Base-by-base conservation (phyloP, 2,329 filamentous ascomycete species). In the Mycogone perniciosa region DNA sequence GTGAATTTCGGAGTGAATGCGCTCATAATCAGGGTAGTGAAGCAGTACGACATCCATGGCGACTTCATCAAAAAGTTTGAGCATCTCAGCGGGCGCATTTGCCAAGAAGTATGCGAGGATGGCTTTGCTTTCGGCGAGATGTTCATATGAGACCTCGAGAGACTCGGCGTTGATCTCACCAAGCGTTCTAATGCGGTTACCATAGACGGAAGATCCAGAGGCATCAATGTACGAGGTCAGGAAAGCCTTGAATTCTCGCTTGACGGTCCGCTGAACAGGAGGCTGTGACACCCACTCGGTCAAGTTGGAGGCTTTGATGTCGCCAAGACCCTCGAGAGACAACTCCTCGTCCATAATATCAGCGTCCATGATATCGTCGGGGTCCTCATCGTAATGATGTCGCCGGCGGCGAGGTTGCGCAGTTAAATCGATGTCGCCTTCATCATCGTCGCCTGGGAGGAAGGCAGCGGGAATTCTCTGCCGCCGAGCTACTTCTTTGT, bases 161-260 rank as follows among this genome's bases (percentile, higher is more conserved):
- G 92, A 90, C 71, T 97, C 95, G 44, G 91, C 89, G 67, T 99
- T 99, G 66, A 96, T 79, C 70, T 97, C 92, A 74, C 93, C 95
- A n/a, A 99, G 82, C 0, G 89, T 96, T 59, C 89, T 83, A 58
- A 99, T 95, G 50, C 91, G 87, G 60, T 89, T 91, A 48, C 93
- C 93, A 67, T 99, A 99, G 46, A 99, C 90, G 0, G 93, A 99
- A 4, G 83, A 85, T 49, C 90, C 91, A 57, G 86, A 84, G 48
- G 90, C 84, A 63, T 99, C 93, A 5, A 85, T 96, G 67, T 95
- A 97, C 61, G 96, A 92, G 8, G 93, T 97, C 62, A 99, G 75
- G 74, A 99, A 99, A 3, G 88, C 86, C 69, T 95, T 96, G 81
- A 99, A 99, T 70, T 99, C 93, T 62, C 92, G 83, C 65, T 90